Conservation (phyloP, 805 yeast species). For the Candida coleopterorum region DNA sequence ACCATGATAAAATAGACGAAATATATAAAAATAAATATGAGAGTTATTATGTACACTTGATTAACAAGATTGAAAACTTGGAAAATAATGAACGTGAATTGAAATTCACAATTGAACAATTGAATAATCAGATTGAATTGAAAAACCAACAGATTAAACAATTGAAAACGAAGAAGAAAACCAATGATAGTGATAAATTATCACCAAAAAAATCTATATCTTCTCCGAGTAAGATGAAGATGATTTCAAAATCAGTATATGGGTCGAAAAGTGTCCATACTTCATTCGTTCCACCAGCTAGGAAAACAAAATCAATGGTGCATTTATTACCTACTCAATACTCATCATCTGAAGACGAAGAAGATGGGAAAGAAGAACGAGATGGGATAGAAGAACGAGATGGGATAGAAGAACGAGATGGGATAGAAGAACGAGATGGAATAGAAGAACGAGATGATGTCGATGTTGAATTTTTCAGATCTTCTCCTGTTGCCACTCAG, state of each 20-base stretch:
- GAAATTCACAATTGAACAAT: too few species aligned
- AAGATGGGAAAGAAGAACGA: not conserved
- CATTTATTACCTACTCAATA: conserved; percentile 22
- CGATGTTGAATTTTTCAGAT: not conserved
- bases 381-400: not conserved
- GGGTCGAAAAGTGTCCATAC: too few species aligned
- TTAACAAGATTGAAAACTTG: too few species aligned
- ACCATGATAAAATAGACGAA: not conserved
- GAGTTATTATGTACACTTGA: too few species aligned
- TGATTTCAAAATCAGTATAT: not conserved
- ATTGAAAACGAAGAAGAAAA: not conserved
- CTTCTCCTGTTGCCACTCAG: conserved; percentile 5
- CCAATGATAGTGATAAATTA: not conserved
- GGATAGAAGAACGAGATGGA: conserved; percentile 5
- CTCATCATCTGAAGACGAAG: conserved; percentile 17
- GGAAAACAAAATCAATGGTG: conserved; percentile 1
- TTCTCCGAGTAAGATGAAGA: conserved; percentile 1
- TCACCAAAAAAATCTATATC: not conserved
- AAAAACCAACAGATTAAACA: not conserved
- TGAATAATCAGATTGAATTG: not conserved
- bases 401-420: not conserved
- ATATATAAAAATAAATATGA: not conserved
- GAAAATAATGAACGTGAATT: too few species aligned
- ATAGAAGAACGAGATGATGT: conserved; percentile 1
- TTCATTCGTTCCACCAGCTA: too few species aligned